Evolutionary conservation across 495 filamentous ascomycete species (phyloP).

Genomic region (Aspergillus ellipticus): DNA sequence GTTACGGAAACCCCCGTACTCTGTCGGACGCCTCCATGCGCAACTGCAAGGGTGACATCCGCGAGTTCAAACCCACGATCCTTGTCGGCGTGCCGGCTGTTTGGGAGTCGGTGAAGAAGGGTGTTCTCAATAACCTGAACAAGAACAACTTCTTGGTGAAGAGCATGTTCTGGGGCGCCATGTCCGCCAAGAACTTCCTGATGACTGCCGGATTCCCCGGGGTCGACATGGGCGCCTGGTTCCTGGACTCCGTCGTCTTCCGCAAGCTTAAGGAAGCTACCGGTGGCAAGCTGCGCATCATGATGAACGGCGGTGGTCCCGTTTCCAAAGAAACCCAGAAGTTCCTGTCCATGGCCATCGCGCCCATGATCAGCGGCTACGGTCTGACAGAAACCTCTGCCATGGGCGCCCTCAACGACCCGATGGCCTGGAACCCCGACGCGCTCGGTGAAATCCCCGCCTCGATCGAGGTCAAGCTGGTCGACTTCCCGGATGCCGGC

Average conservation of each 20-base stretch:
- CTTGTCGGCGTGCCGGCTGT: conserved; percentile 95
- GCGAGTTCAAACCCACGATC: conserved; percentile 86
- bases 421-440: conserved; percentile 79
- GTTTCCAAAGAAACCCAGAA: conserved; percentile 81
- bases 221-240: conserved; percentile 50
- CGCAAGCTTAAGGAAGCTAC: conserved; percentile 91
- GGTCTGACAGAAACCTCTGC: conserved; percentile 93
- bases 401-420: conserved; percentile 90
- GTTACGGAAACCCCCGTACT: conserved; percentile 92
- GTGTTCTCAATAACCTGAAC: conserved; percentile 82
- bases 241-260: conserved; percentile 78
- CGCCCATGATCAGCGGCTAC: conserved; percentile 90
- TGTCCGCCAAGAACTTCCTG: conserved; percentile 78
- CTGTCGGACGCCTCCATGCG: conserved; percentile 85
- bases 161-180: conserved; percentile 89
- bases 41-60: conserved; percentile 94
- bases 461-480: conserved; percentile 85
- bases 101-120: conserved; percentile 98
- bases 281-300: conserved; percentile 73
- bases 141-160: conserved; percentile 66
- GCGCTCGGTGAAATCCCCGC: conserved; percentile 80
- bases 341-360: conserved; percentile 85
- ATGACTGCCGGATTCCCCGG: conserved; percentile 75
- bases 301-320: conserved; percentile 85
- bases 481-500: conserved; percentile 91